phyloP scores from a whole-genome alignment of 169 alveolate species.

The Babesia caballi region DNA sequence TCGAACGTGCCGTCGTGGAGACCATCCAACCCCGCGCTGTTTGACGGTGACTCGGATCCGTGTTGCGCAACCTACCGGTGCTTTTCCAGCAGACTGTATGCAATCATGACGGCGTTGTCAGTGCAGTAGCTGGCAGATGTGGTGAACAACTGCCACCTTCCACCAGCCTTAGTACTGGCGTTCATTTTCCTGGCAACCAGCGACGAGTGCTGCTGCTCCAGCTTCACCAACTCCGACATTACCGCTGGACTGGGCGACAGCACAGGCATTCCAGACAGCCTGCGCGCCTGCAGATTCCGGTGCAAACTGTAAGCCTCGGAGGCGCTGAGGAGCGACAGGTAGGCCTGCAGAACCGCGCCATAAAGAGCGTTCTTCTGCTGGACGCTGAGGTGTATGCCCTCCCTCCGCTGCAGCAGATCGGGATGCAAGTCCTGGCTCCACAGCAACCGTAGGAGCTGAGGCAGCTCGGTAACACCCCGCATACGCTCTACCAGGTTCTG shows the following conservation, averaged over 20 bases:
- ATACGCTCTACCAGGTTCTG: constrained; percentile 15
- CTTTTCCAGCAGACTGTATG: constrained; percentile 57
- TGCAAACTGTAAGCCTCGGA: not conserved
- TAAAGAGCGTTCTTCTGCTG: constrained; percentile 50
- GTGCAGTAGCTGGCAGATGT: constrained; percentile 43
- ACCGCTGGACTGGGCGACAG: constrained; percentile 14
- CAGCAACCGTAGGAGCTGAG: constrained; percentile 22
- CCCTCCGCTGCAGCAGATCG: constrained; percentile 36
- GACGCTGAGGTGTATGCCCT: constrained; percentile 28
- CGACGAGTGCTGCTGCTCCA: constrained; percentile 20
- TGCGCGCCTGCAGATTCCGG: not conserved
- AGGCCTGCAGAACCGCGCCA: constrained; percentile 15
- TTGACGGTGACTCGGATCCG: not conserved
- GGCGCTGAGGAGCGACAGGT: constrained; percentile 22
- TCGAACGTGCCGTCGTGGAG: constrained; percentile 1
- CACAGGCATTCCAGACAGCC: not conserved
- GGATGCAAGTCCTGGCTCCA: constrained; percentile 51
- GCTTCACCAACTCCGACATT: not conserved
- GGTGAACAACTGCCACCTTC: constrained; percentile 45
- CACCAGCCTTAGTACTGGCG: no score
- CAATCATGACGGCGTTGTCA: constrained; percentile 66
- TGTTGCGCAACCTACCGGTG: constrained; percentile 26
- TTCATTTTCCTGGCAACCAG: no score
- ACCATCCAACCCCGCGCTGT: constrained; percentile 54
- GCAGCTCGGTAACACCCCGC: not conserved